A percentile compares a stretch with the other conserved stretches of the same genome.
Evolutionary conservation across 306 rosid genomes (phyloP).

Genomic region (Quercus wislizeni): DNA sequence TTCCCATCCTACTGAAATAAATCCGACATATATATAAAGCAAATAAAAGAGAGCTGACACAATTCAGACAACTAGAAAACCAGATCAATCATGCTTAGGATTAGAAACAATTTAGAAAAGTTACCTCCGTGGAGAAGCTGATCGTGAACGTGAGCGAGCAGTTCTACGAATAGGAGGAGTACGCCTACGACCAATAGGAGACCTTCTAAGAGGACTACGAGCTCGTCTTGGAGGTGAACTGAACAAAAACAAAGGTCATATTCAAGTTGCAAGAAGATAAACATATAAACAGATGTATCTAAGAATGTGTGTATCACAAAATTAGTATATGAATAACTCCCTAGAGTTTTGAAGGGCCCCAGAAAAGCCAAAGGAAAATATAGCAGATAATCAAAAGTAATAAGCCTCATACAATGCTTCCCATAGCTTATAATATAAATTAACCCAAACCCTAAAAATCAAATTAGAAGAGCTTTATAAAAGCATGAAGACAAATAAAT

Average conservation of each 20-base stretch:
- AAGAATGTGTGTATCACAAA: background rate
- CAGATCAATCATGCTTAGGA: background rate
- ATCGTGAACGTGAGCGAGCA: slow-evolving; percentile 82
- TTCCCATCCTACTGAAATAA: slow-evolving; percentile 6
- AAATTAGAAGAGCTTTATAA: background rate
- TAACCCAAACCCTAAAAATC: background rate
- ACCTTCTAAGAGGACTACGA: slow-evolving; percentile 97
- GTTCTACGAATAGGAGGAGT: slow-evolving; percentile 88
- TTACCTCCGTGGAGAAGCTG: slow-evolving; percentile 92
- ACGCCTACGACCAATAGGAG: slow-evolving; percentile 80
- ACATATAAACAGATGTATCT: background rate
- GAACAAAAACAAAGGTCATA: slow-evolving; percentile 13
- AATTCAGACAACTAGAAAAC: background rate
- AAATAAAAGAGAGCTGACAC: background rate
- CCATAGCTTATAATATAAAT: background rate
- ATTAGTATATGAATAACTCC: background rate
- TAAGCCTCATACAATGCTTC: background rate
- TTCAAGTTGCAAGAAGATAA: slow-evolving; percentile 7
- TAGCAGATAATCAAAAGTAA: background rate
- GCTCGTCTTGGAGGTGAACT: slow-evolving; percentile 84
- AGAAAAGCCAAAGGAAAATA: background rate
- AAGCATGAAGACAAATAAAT: background rate
- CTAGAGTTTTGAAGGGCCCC: background rate
- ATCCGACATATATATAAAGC: background rate
- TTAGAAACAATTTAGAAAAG: slow-evolving; percentile 7